Percentiles rank a stretch among this genome's conserved stretches.
These are phyloP conservation scores for Cyclaneusma minus DNA, from an alignment of 2,329 filamentous ascomycete genomes.

Conservation along the genomic window DNA sequence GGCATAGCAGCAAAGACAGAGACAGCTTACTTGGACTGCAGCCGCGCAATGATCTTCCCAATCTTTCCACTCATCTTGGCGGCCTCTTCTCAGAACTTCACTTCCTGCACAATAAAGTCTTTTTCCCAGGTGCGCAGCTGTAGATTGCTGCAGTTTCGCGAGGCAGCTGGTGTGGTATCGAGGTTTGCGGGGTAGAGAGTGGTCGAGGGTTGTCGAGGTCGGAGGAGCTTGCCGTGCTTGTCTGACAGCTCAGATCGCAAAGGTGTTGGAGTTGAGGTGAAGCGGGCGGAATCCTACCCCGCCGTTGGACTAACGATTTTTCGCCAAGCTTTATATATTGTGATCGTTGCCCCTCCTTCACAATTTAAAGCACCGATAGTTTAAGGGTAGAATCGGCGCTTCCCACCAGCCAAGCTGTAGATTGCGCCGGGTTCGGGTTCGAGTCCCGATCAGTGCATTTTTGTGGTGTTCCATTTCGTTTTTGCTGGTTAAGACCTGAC, in stretches of 20 bases:
- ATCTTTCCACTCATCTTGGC: conserved; percentile 35
- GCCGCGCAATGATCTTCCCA: conserved; percentile 55
- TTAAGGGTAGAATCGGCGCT: conserved; percentile 21
- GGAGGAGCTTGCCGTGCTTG: not conserved
- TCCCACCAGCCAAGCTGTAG: conserved; percentile 13
- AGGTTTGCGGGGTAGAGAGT: not conserved
- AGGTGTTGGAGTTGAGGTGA: conserved; percentile 1
- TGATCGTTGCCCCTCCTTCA: not conserved
- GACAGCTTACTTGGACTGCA: conserved; percentile 75
- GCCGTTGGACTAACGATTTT: conserved; percentile 1
- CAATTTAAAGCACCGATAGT: conserved; percentile 12
- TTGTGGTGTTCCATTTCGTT: too few relatives aligned
- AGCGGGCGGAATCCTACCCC: conserved; percentile 1
- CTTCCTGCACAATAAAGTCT: not conserved
- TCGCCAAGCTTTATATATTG: not conserved
- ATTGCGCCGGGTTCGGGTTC: conserved; percentile 19
- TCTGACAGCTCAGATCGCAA: not conserved
- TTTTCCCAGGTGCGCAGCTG: not conserved
- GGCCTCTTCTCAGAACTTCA: conserved; percentile 1
- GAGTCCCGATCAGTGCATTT: conserved; percentile 19
- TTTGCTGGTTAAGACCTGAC: too few relatives aligned
- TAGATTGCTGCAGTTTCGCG: too few relatives aligned
- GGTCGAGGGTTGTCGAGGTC: not conserved
- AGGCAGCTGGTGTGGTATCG: not conserved
- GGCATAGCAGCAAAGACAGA: conserved; percentile 5